Evolutionary conservation across 2,329 filamentous ascomycete genomes (phyloP), one percentile per base, ranked within the genome.

Genomic region (Monosporascus sp.): DNA sequence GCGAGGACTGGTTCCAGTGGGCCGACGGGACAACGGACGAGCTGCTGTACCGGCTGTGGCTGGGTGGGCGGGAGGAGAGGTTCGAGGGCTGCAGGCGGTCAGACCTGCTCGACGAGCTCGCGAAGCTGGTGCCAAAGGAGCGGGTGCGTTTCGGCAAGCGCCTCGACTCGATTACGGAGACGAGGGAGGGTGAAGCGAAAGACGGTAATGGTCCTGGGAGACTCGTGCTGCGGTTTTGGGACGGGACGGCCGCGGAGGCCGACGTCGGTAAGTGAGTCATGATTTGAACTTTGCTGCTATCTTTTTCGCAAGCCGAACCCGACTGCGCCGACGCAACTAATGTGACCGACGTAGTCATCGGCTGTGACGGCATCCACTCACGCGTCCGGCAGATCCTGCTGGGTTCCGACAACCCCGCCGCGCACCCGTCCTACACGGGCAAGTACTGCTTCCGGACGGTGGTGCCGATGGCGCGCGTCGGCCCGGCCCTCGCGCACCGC

Each of bases 281-380:
- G 11, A 43, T 20, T 5, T 14, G 31, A 14, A 14, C 9, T 35
- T 11, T 11, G 4, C 31, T 35, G 31, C 11, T 9, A 35, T 9
- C 31, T 14, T 4, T 4, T 35, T 14, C 31, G 31, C 11, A 14
- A 14, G 11, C 31, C 31, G 31, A 38, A 39, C 31, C 14, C 3
- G 15, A 54, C 52, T 55, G 15, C 55, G 49, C 37, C 17, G 2
- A 48, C n/a, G 2, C 14, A 43, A 39, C 9, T 51, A 57, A 49
- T 53, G 45, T 14, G 37, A 8, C 25, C 4, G 43, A 37, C n/a
- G 46, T 57, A 66, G 77, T 83, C 0, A 72, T 87, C 52, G 83
- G 81, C 5, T 85, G 81, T 62, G 85, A 88, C 65, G 85, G 85
- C 0, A 83, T 88, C 61, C 82, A 82, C 62, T 83, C 80, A 1